Conservation (phyloP, 1,284 basidiomycete genomes). For the Apiotrichum akiyoshidainum region DNA sequence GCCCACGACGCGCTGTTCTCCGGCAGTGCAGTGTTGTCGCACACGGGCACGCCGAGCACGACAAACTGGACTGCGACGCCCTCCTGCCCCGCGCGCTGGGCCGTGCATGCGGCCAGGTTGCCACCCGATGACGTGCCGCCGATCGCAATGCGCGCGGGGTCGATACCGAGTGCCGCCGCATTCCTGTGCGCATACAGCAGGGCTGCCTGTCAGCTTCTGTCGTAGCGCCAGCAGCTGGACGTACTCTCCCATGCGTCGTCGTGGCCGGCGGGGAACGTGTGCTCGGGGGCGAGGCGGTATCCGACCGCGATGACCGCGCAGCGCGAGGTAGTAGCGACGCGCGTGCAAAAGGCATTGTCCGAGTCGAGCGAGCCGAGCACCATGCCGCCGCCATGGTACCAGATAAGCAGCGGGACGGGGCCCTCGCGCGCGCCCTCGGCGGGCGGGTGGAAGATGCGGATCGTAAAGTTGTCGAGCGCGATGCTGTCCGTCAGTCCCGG, state of each 20-base stretch:
- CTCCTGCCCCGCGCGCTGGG: neutral
- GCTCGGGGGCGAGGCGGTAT: constrained; percentile 71
- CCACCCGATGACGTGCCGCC: neutral
- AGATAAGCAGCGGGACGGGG: neutral
- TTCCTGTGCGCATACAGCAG: neutral
- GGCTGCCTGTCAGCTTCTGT: neutral
- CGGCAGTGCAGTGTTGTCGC: neutral
- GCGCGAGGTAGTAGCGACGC: constrained; percentile 34
- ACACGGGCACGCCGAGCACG: neutral
- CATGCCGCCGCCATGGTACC: constrained; percentile 59
- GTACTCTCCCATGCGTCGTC: constrained; percentile 57
- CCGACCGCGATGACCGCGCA: constrained; percentile 63
- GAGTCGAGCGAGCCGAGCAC: constrained; percentile 62
- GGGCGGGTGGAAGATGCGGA: neutral
- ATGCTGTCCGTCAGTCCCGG: no score
- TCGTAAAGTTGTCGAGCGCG: neutral
- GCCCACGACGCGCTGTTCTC: neutral
- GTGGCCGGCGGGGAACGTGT: constrained; percentile 68
- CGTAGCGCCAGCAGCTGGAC: neutral
- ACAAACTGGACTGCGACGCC: neutral
- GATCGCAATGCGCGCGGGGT: neutral
- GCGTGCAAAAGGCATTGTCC: constrained; percentile 57
- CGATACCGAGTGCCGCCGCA: neutral
- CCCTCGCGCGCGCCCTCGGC: neutral
- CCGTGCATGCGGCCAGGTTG: constrained; percentile 3